These are phyloP conservation scores for Arthroderma sp. DNA, from an alignment of 2,329 filamentous ascomycete species.

Conservation along the genomic window DNA sequence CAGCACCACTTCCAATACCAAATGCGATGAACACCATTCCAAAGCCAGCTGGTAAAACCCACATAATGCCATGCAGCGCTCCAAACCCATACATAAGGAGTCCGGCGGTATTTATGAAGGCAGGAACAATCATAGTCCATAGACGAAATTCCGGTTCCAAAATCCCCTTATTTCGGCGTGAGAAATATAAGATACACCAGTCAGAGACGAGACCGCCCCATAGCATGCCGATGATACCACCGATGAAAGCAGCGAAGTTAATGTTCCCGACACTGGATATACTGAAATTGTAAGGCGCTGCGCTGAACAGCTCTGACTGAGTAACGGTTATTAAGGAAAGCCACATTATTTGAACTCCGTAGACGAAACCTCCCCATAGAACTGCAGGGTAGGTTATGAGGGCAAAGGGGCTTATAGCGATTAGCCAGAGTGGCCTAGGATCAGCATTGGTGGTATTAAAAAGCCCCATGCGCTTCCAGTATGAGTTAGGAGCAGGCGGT, in stretches of 20 bases:
- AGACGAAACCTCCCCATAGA: slow-evolving; percentile 21
- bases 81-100: slow-evolving; percentile 21
- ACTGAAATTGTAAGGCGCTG: slow-evolving; percentile 14
- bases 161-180: slow-evolving; percentile 31
- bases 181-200: slow-evolving; percentile 22
- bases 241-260: slow-evolving; percentile 18
- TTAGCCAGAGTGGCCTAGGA: slow-evolving; percentile 18
- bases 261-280: slow-evolving; percentile 12
- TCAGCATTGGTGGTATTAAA: slow-evolving; percentile 15
- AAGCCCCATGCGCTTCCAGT: slow-evolving; percentile 32
- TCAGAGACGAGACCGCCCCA: slow-evolving; percentile 8
- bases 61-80: slow-evolving; percentile 16
- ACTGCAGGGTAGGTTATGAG: slow-evolving; percentile 24
- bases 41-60: slow-evolving; percentile 16
- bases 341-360: slow-evolving; percentile 22
- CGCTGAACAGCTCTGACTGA: slow-evolving; percentile 20
- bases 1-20: slow-evolving; percentile 14
- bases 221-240: slow-evolving; percentile 12
- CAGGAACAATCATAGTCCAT: slow-evolving; percentile 20
- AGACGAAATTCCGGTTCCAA: slow-evolving; percentile 27
- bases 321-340: slow-evolving; percentile 25
- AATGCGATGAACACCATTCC: slow-evolving; percentile 21
- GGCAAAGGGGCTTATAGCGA: slow-evolving; percentile 21
- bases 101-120: slow-evolving; percentile 16
- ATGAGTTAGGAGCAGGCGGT: slow-evolving; percentile 29